Conservation (phyloP, 2,329 filamentous ascomycete species). For the Beauveria scarabaeidicola region DNA sequence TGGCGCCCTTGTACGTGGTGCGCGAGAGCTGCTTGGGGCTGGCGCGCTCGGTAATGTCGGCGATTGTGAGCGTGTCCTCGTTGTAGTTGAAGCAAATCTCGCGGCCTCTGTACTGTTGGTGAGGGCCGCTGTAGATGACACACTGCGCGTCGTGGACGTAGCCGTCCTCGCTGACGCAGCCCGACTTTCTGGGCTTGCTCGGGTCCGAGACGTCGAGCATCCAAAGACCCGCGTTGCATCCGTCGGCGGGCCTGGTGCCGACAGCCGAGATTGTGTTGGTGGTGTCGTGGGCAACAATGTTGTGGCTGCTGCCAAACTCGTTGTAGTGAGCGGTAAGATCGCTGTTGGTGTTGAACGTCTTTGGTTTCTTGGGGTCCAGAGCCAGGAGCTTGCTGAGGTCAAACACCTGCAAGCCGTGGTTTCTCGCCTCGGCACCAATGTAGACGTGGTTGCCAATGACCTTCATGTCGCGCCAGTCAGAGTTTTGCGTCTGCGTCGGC, state of each 20-base stretch:
- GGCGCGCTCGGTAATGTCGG: constrained; percentile 43
- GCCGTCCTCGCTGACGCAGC: constrained; percentile 39
- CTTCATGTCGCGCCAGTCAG: constrained; percentile 33
- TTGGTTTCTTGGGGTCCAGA: constrained; percentile 29
- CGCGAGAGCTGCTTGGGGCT: constrained; percentile 38
- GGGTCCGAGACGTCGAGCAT: constrained; percentile 47
- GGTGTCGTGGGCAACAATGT: constrained; percentile 29
- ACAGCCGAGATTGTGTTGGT: constrained; percentile 35
- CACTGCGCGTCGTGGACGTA: constrained; percentile 55
- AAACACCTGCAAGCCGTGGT: constrained; percentile 55
- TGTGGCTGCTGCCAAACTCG: constrained; percentile 34
- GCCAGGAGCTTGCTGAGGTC: constrained; percentile 47
- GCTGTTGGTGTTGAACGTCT: constrained; percentile 20
- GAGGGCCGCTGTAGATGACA: constrained; percentile 44
- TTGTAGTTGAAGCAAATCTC: constrained; percentile 52
- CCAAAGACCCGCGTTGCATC: constrained; percentile 41
- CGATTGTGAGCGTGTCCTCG: constrained; percentile 44
- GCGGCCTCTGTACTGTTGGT: constrained; percentile 35
- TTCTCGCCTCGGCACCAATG: constrained; percentile 33
- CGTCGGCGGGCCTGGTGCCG: constrained; percentile 27
- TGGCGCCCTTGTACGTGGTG: constrained; percentile 46
- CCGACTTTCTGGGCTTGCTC: constrained; percentile 38
- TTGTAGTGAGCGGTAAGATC: constrained; percentile 28
- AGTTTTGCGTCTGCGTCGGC: constrained; percentile 29
- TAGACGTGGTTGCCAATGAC: constrained; percentile 27